Percentiles rank a stretch among this genome's conserved stretches.
Evolutionary conservation across 2,329 filamentous ascomycete genomes (phyloP).

Genomic region (Neurospora sp.): DNA sequence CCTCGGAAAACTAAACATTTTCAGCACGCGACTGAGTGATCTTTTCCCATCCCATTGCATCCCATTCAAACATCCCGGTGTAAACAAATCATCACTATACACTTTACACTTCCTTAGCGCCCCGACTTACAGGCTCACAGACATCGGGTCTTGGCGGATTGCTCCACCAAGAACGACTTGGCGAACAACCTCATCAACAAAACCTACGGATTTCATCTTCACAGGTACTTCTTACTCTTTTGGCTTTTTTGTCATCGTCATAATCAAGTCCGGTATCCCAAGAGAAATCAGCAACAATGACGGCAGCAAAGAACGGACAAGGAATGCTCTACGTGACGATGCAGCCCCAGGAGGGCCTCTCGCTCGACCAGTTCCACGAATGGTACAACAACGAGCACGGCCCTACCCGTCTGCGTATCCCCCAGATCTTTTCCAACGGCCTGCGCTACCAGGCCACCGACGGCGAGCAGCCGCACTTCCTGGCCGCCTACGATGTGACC

Average conservation of each 20-base stretch:
- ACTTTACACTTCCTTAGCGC: neutral
- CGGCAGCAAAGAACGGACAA: conserved; percentile 22
- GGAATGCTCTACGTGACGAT: conserved; percentile 82
- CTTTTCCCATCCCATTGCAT: neutral
- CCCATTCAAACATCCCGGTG: neutral
- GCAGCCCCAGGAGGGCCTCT: conserved; percentile 60
- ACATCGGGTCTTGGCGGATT: neutral
- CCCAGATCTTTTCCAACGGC: conserved; percentile 64
- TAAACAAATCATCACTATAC: neutral
- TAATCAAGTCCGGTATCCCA: neutral
- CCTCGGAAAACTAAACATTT: accelerated
- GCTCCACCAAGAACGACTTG: neutral
- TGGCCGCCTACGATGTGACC: conserved; percentile 74
- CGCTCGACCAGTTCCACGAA: conserved; percentile 67
- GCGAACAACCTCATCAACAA: neutral
- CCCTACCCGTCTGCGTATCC: conserved; percentile 65
- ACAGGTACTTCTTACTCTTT: neutral
- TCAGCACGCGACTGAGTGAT: neutral
- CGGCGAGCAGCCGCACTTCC: conserved; percentile 52
- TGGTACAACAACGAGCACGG: conserved; percentile 95
- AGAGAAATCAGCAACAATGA: neutral
- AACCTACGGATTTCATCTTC: neutral
- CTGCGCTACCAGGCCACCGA: conserved; percentile 68
- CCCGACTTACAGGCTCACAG: neutral
- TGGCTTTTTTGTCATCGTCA: neutral